These are phyloP conservation scores for Astraeus odoratus DNA, from an alignment of 768 basidiomycete genomes.

Conservation along the genomic window DNA sequence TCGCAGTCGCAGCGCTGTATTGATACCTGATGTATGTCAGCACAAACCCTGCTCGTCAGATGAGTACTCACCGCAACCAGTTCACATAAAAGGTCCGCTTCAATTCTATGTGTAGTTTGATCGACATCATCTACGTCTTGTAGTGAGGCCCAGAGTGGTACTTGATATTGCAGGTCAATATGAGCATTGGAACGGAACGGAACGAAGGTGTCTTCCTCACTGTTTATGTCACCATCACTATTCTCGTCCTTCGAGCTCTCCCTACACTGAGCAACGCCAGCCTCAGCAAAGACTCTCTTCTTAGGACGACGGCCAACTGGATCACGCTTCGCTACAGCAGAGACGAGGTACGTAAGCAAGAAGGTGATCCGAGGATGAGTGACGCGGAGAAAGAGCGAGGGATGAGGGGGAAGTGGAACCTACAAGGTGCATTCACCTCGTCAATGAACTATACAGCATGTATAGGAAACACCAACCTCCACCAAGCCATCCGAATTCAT, in stretches of 20 bases:
- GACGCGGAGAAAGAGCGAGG: slow-evolving; percentile 46
- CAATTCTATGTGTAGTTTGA: slow-evolving; percentile 48
- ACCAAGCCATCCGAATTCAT: slow-evolving; percentile 31
- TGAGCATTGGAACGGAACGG: background rate
- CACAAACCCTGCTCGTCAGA: background rate
- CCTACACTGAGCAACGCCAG: slow-evolving; percentile 46
- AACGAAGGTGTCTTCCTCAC: slow-evolving; percentile 5
- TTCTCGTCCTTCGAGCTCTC: slow-evolving; percentile 33
- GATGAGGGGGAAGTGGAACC: slow-evolving; percentile 28
- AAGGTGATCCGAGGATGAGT: slow-evolving; percentile 67
- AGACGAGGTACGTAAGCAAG: slow-evolving; percentile 60
- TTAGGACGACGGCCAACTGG: slow-evolving; percentile 69
- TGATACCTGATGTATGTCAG: slow-evolving; percentile 36
- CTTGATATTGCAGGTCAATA: slow-evolving; percentile 23
- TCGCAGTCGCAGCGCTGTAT: slow-evolving; percentile 66
- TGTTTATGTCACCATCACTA: slow-evolving; percentile 8
- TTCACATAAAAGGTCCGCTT: slow-evolving; percentile 68
- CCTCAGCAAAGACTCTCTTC: slow-evolving; percentile 59
- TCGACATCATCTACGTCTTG: slow-evolving; percentile 45
- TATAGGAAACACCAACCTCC: slow-evolving; percentile 23
- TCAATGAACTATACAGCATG: slow-evolving; percentile 19
- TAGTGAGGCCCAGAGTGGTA: slow-evolving; percentile 48
- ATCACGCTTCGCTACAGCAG: slow-evolving; percentile 62
- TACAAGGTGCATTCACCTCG: slow-evolving; percentile 4
- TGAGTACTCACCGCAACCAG: slow-evolving; percentile 47